A percentile compares a stretch with the other conserved stretches of the same genome.
These are phyloP conservation scores for Termitomyces sp. DNA, from an alignment of 768 basidiomycete genomes.

Conservation along the genomic window DNA sequence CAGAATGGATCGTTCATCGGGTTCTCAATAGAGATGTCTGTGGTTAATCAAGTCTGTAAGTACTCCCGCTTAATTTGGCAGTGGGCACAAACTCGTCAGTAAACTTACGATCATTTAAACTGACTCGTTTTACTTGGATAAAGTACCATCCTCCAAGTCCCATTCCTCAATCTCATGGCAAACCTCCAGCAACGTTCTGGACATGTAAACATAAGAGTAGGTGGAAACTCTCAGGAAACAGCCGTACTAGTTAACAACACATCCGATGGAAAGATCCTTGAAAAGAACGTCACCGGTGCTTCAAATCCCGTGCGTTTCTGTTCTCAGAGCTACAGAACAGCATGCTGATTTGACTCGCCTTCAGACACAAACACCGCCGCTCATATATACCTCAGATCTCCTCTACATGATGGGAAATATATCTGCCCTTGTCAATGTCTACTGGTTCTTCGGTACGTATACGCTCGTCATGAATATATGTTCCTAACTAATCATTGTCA, in stretches of 20 bases:
- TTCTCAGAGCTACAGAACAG: background rate
- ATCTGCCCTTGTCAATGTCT: slow-evolving; percentile 51
- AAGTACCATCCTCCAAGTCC: slow-evolving; percentile 44
- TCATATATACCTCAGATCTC: slow-evolving; percentile 60
- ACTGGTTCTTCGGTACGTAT: slow-evolving; percentile 57
- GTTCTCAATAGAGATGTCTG: slow-evolving; percentile 60
- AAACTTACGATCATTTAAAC: background rate
- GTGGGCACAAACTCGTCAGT: slow-evolving; percentile 9
- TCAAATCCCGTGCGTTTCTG: slow-evolving; percentile 14
- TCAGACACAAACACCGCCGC: slow-evolving; percentile 63
- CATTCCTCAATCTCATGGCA: slow-evolving; percentile 74
- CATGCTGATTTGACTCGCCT: background rate
- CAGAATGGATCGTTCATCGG: slow-evolving; percentile 41
- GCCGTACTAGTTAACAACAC: slow-evolving; percentile 46
- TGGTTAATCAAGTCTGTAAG: slow-evolving; percentile 48
- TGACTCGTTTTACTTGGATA: background rate
- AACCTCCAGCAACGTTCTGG: slow-evolving; percentile 67
- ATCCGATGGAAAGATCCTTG: slow-evolving; percentile 30
- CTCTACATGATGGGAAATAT: slow-evolving; percentile 65
- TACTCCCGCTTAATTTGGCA: background rate
- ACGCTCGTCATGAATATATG: too few species aligned
- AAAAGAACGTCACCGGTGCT: too few species aligned
- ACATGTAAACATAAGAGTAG: slow-evolving; percentile 56
- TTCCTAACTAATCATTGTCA: background rate
- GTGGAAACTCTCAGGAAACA: slow-evolving; percentile 79